Evolutionary conservation across 78 protist species (phyloP), one percentile per base, ranked within the genome.

Genomic region (Capsaspora owczarzaki): DNA sequence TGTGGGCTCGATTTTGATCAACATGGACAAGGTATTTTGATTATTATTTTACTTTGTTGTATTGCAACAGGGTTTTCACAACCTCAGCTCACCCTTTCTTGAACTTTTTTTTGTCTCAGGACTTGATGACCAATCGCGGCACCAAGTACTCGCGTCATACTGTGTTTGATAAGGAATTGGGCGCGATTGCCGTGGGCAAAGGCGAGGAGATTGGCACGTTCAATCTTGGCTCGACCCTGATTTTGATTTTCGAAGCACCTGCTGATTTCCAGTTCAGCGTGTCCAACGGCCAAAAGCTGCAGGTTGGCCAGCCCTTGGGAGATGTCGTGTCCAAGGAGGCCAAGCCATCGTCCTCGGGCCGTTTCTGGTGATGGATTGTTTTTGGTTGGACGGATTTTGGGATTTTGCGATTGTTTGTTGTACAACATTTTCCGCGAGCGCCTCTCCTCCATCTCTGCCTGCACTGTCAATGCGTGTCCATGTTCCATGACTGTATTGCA

Each of bases 1-100:
- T 76, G 95, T 92, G 19, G 95, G 95, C 20, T 87, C 90, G 5
- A 92, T 92, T 6, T 60, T 61, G 38, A 46, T 88, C 25, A 72
- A 72, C 37, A 77, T 85, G 10, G 90, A 86, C 78, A 38, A n/a
- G 37, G 74, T 66, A 20, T 19, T 8, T 20, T 60, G 12, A 16
- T 60, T 27, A 4, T 16, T 60, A 10, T 49, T 10, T 49, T 49
- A 16, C 10, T 10, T 49, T 20, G 10, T 20, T 49, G 56, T 49
- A 20, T 10, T 49, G 56, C 56, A 49, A 10, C n/a, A n/a, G n/a
- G n/a, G n/a, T n/a, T n/a, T n/a, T n/a, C 56, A 49, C 56, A 10
- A 10, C 10, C 56, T 49, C 10, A 49, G 56, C 56, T 20, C 56
- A 49, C 56, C 56, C 10, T 16, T 10, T 20, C 10, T 49, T 49